Evolutionary conservation across 108 stramenopile species (phyloP).

Genomic region (Cyclotella baltica): DNA sequence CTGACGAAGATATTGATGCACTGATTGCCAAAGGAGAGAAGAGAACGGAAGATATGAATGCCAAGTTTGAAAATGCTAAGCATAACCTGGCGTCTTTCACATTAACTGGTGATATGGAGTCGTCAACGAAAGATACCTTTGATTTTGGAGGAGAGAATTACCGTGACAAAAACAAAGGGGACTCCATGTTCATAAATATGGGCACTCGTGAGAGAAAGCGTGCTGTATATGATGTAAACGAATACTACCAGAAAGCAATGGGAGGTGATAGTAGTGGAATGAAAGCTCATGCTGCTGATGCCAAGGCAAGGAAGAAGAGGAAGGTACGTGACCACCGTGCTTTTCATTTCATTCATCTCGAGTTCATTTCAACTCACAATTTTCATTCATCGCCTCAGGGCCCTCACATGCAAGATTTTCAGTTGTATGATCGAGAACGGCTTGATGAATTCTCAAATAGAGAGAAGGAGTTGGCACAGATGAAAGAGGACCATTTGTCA

Average conservation of each 20-base stretch:
- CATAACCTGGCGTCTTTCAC: slow-evolving; percentile 95
- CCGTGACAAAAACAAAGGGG: slow-evolving; percentile 73
- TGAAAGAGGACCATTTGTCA: slow-evolving; percentile 74
- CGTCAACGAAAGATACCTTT: slow-evolving; percentile 79
- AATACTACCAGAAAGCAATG: slow-evolving; percentile 90
- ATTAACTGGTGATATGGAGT: slow-evolving; percentile 85
- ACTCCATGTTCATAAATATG: slow-evolving; percentile 91
- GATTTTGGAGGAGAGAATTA: slow-evolving; percentile 94
- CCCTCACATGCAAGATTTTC: slow-evolving; percentile 92
- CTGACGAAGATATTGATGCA: slow-evolving; percentile 97
- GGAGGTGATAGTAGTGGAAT: slow-evolving; percentile 62
- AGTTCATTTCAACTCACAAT: too few species aligned
- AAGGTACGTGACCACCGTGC: too few species aligned
- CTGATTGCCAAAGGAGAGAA: slow-evolving; percentile 95
- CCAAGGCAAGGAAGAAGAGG: slow-evolving; percentile 81
- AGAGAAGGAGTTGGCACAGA: slow-evolving; percentile 77
- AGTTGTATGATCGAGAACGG: slow-evolving; percentile 90
- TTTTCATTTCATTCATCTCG: too few species aligned
- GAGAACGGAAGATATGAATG: slow-evolving; percentile 86
- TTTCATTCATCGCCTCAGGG: too few species aligned
- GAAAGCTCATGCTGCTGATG: slow-evolving; percentile 80
- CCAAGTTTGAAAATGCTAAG: slow-evolving; percentile 94
- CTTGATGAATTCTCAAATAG: slow-evolving; percentile 75
- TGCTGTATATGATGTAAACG: slow-evolving; percentile 94
- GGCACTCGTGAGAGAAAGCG: slow-evolving; percentile 97